Conservation (phyloP, 2,329 filamentous ascomycete species). For the Phyllachora maydis region DNA sequence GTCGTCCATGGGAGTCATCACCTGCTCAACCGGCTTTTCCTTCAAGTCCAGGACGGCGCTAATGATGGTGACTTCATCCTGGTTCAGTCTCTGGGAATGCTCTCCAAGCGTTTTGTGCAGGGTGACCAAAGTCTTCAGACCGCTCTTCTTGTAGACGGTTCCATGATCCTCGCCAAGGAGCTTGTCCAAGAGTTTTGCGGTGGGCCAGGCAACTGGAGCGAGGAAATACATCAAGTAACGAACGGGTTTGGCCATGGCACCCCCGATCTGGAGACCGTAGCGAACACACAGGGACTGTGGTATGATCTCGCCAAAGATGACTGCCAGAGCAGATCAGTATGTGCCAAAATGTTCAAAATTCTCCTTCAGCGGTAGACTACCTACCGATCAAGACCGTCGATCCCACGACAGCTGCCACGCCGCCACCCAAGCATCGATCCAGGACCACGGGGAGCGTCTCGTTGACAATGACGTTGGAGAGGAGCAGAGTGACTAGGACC, state of each 20-base stretch:
- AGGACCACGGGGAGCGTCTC: conserved; percentile 90
- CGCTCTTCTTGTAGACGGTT: conserved; percentile 94
- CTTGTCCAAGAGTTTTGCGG: conserved; percentile 84
- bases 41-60: conserved; percentile 91
- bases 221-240: conserved; percentile 80
- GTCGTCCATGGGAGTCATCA: conserved; percentile 98
- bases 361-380: conserved; percentile 6
- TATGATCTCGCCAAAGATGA: conserved; percentile 94
- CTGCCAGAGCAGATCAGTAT: conserved; percentile 22
- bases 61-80: conserved; percentile 97
- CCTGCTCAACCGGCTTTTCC: conserved; percentile 81
- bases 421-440: conserved; percentile 81
- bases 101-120: conserved; percentile 82
- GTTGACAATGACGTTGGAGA: conserved; percentile 96
- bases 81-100: conserved; percentile 73
- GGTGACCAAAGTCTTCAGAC: conserved; percentile 87
- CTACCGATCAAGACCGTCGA: conserved; percentile 86
- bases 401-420: conserved; percentile 82
- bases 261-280: conserved; percentile 86
- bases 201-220: conserved; percentile 80
- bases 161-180: conserved; percentile 88
- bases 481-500: conserved; percentile 82
- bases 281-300: conserved; percentile 93
- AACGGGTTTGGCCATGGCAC: conserved; percentile 80
- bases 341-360: not conserved